A percentile compares a stretch with the other conserved stretches of the same genome.
Conservation (phyloP, 73 alveolate species). For the Paramecium octaurelia region DNA sequence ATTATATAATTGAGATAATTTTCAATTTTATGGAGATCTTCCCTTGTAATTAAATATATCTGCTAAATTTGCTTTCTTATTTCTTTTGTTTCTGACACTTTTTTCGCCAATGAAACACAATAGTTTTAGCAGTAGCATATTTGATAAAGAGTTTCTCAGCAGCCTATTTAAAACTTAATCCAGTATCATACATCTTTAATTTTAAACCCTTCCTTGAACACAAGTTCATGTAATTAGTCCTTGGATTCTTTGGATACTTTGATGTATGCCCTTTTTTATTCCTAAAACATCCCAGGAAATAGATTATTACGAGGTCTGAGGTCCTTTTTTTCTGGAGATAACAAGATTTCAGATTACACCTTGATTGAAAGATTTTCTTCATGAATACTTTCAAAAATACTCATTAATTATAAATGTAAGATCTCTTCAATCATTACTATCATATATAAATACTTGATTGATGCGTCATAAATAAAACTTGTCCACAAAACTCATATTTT, state of each 20-base stretch:
- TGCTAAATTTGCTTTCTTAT: not conserved
- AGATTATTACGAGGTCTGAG: not conserved
- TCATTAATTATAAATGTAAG: not conserved
- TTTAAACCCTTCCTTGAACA: conserved; percentile 2
- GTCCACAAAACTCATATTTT: not conserved
- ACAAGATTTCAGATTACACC: not conserved
- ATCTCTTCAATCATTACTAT: not conserved
- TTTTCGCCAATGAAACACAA: not conserved
- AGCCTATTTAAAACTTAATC: not conserved
- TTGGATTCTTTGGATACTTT: not conserved
- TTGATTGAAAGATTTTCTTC: not conserved
- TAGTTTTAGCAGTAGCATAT: conserved; percentile 37
- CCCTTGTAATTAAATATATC: not conserved
- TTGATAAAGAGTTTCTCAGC: not conserved
- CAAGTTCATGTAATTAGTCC: not conserved
- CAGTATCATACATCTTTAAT: not conserved
- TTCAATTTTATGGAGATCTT: not conserved
- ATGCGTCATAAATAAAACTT: not conserved
- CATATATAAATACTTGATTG: not conserved
- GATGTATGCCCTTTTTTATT: not conserved
- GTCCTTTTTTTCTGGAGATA: not conserved
- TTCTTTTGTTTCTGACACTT: not conserved
- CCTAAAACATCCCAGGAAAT: not conserved
- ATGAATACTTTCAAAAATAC: not conserved
- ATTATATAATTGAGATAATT: not conserved